Evolutionary conservation across 2,329 filamentous ascomycete species (phyloP).

Genomic region (Fusarium xylarioides): DNA sequence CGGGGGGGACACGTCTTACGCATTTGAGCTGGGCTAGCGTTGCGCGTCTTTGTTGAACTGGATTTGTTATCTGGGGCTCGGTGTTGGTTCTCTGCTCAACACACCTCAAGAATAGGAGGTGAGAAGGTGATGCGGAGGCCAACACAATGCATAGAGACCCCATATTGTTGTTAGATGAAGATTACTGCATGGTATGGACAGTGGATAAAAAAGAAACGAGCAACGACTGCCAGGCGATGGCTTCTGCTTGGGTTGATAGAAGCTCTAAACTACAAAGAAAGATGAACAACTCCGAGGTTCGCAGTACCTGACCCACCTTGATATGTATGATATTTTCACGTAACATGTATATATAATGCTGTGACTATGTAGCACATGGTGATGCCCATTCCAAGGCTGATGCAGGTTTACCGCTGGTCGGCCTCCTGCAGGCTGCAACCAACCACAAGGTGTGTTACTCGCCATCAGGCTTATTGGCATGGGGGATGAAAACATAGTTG

Average conservation of each 20-base stretch:
- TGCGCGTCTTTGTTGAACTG: conserved; percentile 17
- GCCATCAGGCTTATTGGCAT: neutral
- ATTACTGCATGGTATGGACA: conserved; percentile 23
- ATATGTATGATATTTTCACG: neutral
- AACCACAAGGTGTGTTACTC: neutral
- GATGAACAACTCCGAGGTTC: conserved; percentile 20
- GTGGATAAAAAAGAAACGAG: conserved; percentile 28
- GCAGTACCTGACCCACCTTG: neutral
- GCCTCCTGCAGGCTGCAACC: conserved; percentile 27
- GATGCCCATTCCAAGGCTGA: neutral
- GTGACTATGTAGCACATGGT: neutral
- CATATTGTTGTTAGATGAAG: conserved; percentile 35
- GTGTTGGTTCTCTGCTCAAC: neutral
- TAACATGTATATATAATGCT: neutral
- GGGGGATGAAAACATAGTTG: neutral
- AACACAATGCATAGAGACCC: conserved; percentile 19
- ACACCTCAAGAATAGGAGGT: neutral
- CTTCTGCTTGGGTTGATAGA: conserved; percentile 37
- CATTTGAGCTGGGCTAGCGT: conserved; percentile 28
- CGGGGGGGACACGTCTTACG: conserved; percentile 21
- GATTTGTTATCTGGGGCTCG: conserved; percentile 8
- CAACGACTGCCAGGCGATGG: conserved; percentile 20
- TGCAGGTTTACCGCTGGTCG: conserved; percentile 5
- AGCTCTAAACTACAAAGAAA: conserved; percentile 39
- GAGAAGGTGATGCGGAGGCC: conserved; percentile 5